phyloP scores from a whole-genome alignment of 2,329 filamentous ascomycete genomes.

The Colletotrichum liriopes region DNA sequence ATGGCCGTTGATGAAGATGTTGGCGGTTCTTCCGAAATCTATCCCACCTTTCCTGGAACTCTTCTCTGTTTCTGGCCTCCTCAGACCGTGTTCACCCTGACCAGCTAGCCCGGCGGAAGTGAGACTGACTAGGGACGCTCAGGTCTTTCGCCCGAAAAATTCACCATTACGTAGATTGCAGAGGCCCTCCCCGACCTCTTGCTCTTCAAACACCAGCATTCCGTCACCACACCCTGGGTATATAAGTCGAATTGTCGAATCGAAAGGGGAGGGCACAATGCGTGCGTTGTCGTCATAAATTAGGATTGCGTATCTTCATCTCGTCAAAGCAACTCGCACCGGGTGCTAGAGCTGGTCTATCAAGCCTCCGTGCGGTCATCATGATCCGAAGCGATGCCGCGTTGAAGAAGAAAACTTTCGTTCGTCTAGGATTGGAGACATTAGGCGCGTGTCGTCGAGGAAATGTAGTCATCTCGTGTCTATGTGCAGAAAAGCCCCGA shows the following conservation, averaged over 20 bases:
- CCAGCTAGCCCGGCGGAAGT: not conserved
- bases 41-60: slow-evolving; percentile 8
- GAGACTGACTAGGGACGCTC: not conserved
- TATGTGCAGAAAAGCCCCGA: slow-evolving; percentile 48
- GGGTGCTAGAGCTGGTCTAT: slow-evolving; percentile 18
- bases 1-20: slow-evolving; percentile 12
- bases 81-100: not conserved
- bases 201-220: slow-evolving; percentile 49
- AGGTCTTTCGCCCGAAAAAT: slow-evolving; percentile 19
- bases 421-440: slow-evolving; percentile 51
- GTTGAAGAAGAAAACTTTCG: slow-evolving; percentile 48
- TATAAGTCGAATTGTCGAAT: slow-evolving; percentile 58
- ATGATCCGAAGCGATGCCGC: slow-evolving; percentile 45
- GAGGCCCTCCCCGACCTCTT: slow-evolving; percentile 50
- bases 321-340: slow-evolving; percentile 34
- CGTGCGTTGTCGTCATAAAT: slow-evolving; percentile 47
- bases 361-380: slow-evolving; percentile 23
- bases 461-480: slow-evolving; percentile 50
- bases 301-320: slow-evolving; percentile 47
- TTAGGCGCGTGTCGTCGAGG: slow-evolving; percentile 55
- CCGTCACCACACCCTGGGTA: slow-evolving; percentile 53
- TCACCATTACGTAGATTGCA: slow-evolving; percentile 45
- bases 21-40: slow-evolving; percentile 6
- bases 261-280: slow-evolving; percentile 52
- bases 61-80: not conserved